Evolutionary conservation across 1,284 basidiomycete genomes (phyloP), one percentile per base, ranked within the genome.

Genomic region (Moesziomyces aphidis): DNA sequence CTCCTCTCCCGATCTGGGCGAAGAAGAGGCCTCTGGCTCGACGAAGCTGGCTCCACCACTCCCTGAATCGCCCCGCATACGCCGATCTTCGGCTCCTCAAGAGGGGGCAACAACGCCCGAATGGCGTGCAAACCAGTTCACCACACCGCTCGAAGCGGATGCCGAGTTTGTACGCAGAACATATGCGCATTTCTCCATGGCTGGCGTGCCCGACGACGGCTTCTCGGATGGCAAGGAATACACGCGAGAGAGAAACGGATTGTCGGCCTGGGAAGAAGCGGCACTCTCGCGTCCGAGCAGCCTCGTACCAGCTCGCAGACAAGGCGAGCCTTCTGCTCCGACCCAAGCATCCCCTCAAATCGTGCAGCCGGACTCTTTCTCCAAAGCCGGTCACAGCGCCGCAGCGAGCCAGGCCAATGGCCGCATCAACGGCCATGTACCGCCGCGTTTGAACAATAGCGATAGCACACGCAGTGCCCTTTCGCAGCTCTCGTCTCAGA

Each of bases 141-240:
- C 26, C 47, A 50, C 56, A 5, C 73, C 73, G 4, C 59, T 53
- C 24, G 76, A 82, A 48, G 63, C 73, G 8, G 80, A 82, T 31
- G 78, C 73, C 43, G 79, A 73, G 26, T 78, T 77, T 36, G 69
- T 84, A 17, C 76, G 82, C 22, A 65, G 66, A 28, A 81, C 78
- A 0, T 84, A 84, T 47, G 75, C 69, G 2, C 76, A 83, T 55
- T 84, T 83, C 55, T 55, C 74, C 19, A 50, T 56, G 44, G 57
- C 60, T 5, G 81, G 81, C 24, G 76, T 84, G 5, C 55, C 61
- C 1, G 73, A 73, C 36, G 83, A 84, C 50, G 82, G 83, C 21
- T 61, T 79, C 11, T 68, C 67, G 0, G 81, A 83, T 5, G 83
- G 83, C 23, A 66, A 71, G 21, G 83, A 84, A 55, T 77, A 79